Conservation (phyloP, 2,329 filamentous ascomycete genomes). For the Lasiodiplodia sp. region DNA sequence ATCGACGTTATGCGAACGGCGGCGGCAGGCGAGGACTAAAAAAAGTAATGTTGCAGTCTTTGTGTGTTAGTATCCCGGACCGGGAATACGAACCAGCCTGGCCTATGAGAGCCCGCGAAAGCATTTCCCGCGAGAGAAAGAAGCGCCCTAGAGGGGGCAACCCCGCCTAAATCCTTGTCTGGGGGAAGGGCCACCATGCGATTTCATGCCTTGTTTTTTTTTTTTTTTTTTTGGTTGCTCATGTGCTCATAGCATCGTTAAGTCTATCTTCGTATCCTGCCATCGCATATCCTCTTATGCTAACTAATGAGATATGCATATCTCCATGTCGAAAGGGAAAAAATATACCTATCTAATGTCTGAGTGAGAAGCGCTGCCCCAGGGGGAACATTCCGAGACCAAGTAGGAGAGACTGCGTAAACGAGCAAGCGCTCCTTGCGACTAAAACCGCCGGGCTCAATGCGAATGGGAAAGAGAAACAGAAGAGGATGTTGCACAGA, state of each 20-base stretch:
- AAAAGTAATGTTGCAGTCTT: neutral
- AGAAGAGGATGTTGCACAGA: neutral
- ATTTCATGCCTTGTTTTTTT: neutral
- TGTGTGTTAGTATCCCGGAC: neutral
- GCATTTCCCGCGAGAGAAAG: neutral
- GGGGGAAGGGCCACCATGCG: neutral
- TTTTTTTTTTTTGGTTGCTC: neutral
- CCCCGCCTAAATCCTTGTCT: conserved; percentile 4
- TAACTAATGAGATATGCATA: neutral
- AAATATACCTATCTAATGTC: neutral
- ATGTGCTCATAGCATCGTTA: conserved; percentile 3
- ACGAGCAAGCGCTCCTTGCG: neutral
- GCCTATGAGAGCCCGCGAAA: conserved; percentile 3
- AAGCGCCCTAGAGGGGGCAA: neutral
- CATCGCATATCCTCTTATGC: neutral
- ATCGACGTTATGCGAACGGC: too few species aligned
- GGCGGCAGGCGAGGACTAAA: too few species aligned
- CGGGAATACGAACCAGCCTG: conserved; percentile 6
- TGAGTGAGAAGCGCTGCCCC: neutral
- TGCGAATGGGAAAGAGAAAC: neutral
- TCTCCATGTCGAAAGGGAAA: neutral
- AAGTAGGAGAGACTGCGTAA: neutral
- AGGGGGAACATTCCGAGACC: neutral
- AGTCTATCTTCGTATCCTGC: neutral
- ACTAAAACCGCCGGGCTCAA: neutral